Evolutionary conservation across 2,329 filamentous ascomycete genomes (phyloP).

Genomic region (Hymenoscyphus scutula): DNA sequence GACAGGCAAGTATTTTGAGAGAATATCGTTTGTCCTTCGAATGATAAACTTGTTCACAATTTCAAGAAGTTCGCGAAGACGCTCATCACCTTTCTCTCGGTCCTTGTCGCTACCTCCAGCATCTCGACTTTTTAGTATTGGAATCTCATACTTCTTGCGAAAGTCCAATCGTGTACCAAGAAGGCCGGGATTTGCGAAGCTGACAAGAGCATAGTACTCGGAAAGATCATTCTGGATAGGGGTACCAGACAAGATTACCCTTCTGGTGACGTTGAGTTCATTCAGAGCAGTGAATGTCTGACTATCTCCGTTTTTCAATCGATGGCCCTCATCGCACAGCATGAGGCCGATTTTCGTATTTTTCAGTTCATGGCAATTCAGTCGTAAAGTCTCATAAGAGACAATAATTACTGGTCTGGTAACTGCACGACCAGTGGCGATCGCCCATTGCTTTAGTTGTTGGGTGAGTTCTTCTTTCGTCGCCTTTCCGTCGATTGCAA

Average conservation of each 20-base stretch:
- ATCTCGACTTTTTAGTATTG: constrained; percentile 88
- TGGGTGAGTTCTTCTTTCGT: constrained; percentile 88
- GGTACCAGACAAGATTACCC: constrained; percentile 93
- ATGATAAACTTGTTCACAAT: constrained; percentile 99
- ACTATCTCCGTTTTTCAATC: constrained; percentile 93
- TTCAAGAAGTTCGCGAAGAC: constrained; percentile 73
- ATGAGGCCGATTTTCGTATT: constrained; percentile 88
- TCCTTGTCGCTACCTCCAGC: constrained; percentile 84
- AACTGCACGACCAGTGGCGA: constrained; percentile 82
- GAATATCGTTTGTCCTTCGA: constrained; percentile 91
- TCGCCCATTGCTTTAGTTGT: constrained; percentile 93
- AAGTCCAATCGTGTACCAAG: constrained; percentile 89
- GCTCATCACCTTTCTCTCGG: constrained; percentile 77
- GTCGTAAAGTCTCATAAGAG: constrained; percentile 90
- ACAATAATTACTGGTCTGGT: constrained; percentile 94
- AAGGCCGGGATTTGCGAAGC: constrained; percentile 92
- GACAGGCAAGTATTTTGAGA: constrained; percentile 95
- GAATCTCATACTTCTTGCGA: constrained; percentile 88
- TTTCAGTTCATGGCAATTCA: constrained; percentile 87
- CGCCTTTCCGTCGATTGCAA: constrained; percentile 95
- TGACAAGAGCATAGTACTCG: constrained; percentile 93
- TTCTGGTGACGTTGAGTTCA: constrained; percentile 80
- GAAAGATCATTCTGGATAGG: constrained; percentile 99
- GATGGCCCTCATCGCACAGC: constrained; percentile 94
- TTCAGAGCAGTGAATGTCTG: constrained; percentile 93